Percentiles rank a stretch among this genome's conserved stretches.
Evolutionary conservation across 208 protist species (phyloP).

Genomic region (Leishmania gerbilli): DNA sequence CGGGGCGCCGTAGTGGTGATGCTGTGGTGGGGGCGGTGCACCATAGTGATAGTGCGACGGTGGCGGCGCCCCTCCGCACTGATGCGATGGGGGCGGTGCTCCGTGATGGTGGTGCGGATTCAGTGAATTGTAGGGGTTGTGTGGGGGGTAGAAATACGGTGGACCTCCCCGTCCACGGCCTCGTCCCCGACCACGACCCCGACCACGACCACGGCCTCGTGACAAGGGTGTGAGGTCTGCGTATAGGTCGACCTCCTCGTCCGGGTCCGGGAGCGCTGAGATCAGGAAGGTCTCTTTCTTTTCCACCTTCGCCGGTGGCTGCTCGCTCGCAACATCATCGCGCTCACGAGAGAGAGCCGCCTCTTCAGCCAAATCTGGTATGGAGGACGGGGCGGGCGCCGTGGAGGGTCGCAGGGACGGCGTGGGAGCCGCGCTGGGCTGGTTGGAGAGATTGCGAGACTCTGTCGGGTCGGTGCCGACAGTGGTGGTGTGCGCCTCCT

Average conservation of each 20-base stretch:
- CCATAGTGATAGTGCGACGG: constrained; percentile 11
- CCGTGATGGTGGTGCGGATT: constrained; percentile 6
- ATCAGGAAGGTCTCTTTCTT: constrained; percentile 40
- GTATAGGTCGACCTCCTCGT: constrained; percentile 72
- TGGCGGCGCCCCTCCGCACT: not conserved
- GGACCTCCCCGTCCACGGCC: constrained; percentile 24
- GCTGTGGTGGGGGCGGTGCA: constrained; percentile 5
- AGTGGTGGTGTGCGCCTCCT: constrained; percentile 4
- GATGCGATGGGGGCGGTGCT: not conserved
- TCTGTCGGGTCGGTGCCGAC: constrained; percentile 18
- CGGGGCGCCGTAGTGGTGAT: not conserved
- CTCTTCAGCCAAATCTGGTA: constrained; percentile 10
- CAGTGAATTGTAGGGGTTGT: not conserved
- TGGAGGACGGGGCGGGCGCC: constrained; percentile 5
- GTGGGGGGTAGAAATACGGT: constrained; percentile 9
- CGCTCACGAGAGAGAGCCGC: constrained; percentile 10
- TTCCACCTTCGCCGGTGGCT: constrained; percentile 28
- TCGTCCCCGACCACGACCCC: constrained; percentile 26
- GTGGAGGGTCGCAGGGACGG: constrained; percentile 24
- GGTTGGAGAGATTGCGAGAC: constrained; percentile 26
- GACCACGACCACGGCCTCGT: constrained; percentile 25
- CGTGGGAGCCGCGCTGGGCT: constrained; percentile 19
- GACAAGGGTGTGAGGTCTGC: constrained; percentile 39
- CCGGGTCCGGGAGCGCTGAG: constrained; percentile 29
- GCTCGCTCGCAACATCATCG: constrained; percentile 15